A percentile compares a stretch with the other conserved stretches of the same genome.
Evolutionary conservation across 2,329 filamentous ascomycete genomes (phyloP).

Genomic region (Didymella sp.): DNA sequence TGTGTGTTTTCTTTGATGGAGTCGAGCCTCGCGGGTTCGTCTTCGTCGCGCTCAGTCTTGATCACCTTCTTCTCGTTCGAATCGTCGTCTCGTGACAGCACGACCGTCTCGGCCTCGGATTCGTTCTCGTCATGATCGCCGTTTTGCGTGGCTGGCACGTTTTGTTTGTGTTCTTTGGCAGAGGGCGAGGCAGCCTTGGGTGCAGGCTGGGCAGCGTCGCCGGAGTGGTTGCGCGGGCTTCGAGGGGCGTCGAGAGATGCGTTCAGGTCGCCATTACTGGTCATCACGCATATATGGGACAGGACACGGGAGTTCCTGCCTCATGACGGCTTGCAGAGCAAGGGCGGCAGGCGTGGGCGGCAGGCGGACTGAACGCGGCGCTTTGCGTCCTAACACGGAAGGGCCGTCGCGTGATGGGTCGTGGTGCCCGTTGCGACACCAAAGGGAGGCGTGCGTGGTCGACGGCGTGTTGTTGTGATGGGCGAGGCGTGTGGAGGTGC

Average conservation of each 20-base stretch:
- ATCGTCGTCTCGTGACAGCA: conserved; percentile 52
- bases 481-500: conserved; percentile 21
- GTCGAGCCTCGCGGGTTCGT: conserved; percentile 32
- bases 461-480: conserved; percentile 21
- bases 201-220: conserved; percentile 14
- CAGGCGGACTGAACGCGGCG: conserved; percentile 5
- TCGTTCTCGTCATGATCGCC: conserved; percentile 50
- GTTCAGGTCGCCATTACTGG: conserved; percentile 50
- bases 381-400: conserved; percentile 18
- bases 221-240: conserved; percentile 19
- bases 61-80: conserved; percentile 49
- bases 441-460: conserved; percentile 19
- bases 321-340: conserved; percentile 47
- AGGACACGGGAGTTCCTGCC: conserved; percentile 49
- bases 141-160: conserved; percentile 29
- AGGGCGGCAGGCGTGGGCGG: conserved; percentile 29
- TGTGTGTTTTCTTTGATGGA: conserved; percentile 40
- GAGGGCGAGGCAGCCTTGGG: conserved; percentile 31
- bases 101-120: conserved; percentile 60
- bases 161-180: conserved; percentile 27
- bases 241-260: conserved; percentile 31
- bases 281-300: conserved; percentile 49
- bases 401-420: conserved; percentile 22
- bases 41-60: conserved; percentile 49
- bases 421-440: conserved; percentile 19